These are phyloP conservation scores for Cercophora samala DNA, from an alignment of 495 filamentous ascomycete species.

Conservation along the genomic window DNA sequence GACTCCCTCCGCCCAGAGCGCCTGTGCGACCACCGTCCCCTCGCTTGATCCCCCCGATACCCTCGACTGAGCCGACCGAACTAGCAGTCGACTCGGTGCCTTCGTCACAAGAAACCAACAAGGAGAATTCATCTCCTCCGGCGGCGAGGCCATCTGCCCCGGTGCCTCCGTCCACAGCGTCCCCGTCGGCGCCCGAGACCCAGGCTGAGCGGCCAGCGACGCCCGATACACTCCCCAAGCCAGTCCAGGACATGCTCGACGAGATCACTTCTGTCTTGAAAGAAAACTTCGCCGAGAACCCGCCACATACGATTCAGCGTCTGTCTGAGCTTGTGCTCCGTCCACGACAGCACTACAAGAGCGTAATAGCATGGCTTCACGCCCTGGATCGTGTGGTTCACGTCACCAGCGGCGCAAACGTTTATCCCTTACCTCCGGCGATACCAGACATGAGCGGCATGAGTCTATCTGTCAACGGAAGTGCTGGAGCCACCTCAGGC, in stretches of 20 bases:
- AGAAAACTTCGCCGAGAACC: conserved; percentile 64
- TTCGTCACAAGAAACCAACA: conserved; percentile 49
- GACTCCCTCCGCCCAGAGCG: conserved; percentile 32
- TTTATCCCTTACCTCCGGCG: conserved; percentile 75
- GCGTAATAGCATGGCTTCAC: conserved; percentile 77
- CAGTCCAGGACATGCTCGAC: conserved; percentile 58
- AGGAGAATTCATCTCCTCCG: conserved; percentile 42
- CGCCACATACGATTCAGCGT: conserved; percentile 90
- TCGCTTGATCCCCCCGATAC: conserved; percentile 44
- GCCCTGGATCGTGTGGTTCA: conserved; percentile 89
- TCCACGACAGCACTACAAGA: conserved; percentile 75
- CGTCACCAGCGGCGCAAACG: conserved; percentile 75
- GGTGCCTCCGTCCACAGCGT: conserved; percentile 19
- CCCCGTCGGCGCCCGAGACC: conserved; percentile 15
- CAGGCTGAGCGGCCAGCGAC: conserved; percentile 17
- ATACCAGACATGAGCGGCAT: conserved; percentile 47
- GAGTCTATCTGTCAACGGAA: conserved; percentile 54
- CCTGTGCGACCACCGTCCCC: conserved; percentile 35
- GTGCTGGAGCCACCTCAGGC: conserved; percentile 31
- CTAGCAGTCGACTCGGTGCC: conserved; percentile 25
- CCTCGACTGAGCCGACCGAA: conserved; percentile 49
- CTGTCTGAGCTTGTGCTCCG: conserved; percentile 83
- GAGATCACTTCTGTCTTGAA: conserved; percentile 67
- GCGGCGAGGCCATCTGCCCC: conserved; percentile 16
- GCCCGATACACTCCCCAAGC: conserved; percentile 55